Evolutionary conservation across 805 yeast genomes (phyloP).

Genomic region (Candida adriatica): DNA sequence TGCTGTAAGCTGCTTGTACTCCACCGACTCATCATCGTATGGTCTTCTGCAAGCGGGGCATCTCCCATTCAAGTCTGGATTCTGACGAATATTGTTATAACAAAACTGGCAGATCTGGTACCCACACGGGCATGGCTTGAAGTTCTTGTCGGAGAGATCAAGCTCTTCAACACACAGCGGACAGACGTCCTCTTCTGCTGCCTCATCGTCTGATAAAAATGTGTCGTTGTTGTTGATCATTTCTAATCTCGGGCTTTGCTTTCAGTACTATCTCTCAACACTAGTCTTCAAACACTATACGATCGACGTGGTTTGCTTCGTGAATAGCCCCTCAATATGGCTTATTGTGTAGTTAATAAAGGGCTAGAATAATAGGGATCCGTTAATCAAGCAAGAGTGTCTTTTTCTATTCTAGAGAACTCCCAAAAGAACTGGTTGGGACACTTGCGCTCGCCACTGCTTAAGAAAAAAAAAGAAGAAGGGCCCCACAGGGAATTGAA

Average conservation of each 20-base stretch:
- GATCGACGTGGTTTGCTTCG: not conserved
- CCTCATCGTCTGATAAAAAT: slow-evolving; percentile 63
- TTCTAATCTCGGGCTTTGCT: slow-evolving; percentile 3
- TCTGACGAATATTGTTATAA: slow-evolving; percentile 91
- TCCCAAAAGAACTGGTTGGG: not conserved
- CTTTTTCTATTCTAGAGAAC: no score
- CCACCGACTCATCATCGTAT: slow-evolving; percentile 90
- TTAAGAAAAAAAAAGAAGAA: slow-evolving; percentile 7
- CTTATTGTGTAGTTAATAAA: not conserved
- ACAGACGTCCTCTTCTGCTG: slow-evolving; percentile 67
- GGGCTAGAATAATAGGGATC: not conserved
- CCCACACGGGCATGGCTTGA: slow-evolving; percentile 99
- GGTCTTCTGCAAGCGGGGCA: slow-evolving; percentile 97
- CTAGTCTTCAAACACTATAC: not conserved
- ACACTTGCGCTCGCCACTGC: not conserved
- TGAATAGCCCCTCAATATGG: not conserved
- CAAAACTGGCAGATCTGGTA: slow-evolving; percentile 98
- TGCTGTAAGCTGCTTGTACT: slow-evolving; percentile 72
- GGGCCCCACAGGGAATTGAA: slow-evolving; percentile 26
- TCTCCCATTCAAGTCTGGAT: slow-evolving; percentile 90
- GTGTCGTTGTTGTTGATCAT: slow-evolving; percentile 37
- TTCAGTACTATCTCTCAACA: not conserved
- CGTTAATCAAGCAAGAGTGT: not conserved
- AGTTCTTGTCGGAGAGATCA: slow-evolving; percentile 93
- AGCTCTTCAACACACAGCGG: slow-evolving; percentile 97